Evolutionary conservation across 805 yeast species (phyloP), one percentile per base, ranked within the genome.

Genomic region (Ogataea nakhonphanomensis): DNA sequence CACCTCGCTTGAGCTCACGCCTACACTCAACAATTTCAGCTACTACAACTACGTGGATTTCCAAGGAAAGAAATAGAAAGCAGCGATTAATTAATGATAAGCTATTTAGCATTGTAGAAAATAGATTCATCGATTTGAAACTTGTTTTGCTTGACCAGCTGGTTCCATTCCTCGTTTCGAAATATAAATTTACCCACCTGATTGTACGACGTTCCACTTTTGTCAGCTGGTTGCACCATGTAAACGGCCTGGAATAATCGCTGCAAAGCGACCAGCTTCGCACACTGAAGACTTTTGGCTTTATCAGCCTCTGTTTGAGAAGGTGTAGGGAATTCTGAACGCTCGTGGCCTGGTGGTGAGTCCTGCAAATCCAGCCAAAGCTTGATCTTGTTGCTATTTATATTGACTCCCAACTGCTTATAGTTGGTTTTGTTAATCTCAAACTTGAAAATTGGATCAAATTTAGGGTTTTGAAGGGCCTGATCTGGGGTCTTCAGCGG

Each of bases 251-350:
- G 69, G 25, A 62, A 55, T 17, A 78, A 59, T 37, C 82, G 58
- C 17, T 65, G 62, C 34, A 67, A 58, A 0, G 78, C 74, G 32
- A 65, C 70, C 25, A 62, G 55, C 29, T 54, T 51, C 4, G 69
- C 56, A 13, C 70, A 35, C 20, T 46, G 40, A 22, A 41, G 31
- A 10, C 59, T 50, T 20, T 38, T 48, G 13, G 33, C 31, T 46
- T 65, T 67, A 41, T 70, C 77, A 30, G 53, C 60, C 1, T 37
- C 50, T 9, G 62, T 55, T 48, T 79, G 78, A 44, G 76, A 84
- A 0, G 83, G 74, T 5, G 61, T 62, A 0, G 85, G 83, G 46
- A 81, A 78, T 37, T 77, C 84, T 17, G 78, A 64, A 28, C 77
- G 58, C 46, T 76, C 79, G 57, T 71, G 78, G 1, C 84, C 84